A percentile compares a stretch with the other conserved stretches of the same genome.
Evolutionary conservation across 1,284 basidiomycete species (phyloP).

Genomic region (Ceratobasidium sp.): DNA sequence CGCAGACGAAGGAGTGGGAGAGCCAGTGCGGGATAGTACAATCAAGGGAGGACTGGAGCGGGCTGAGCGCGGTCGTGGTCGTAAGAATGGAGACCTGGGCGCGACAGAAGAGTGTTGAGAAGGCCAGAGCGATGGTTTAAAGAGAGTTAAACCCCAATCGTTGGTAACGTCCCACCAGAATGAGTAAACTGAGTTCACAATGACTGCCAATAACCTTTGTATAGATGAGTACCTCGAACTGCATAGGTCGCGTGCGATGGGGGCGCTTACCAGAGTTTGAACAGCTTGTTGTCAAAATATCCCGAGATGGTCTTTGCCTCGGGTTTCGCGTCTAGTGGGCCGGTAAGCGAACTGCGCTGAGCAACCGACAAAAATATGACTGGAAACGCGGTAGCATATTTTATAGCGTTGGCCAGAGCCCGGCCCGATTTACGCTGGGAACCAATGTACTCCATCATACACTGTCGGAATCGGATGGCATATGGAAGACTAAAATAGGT

Average conservation of each 20-base stretch:
- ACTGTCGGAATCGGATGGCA: conserved; percentile 91
- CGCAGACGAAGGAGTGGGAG: conserved; percentile 46
- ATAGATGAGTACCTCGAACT: conserved; percentile 9
- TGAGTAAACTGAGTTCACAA: conserved; percentile 91
- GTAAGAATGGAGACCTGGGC: conserved; percentile 9
- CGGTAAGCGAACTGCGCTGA: conserved; percentile 63
- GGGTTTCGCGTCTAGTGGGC: conserved; percentile 34
- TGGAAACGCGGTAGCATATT: conserved; percentile 98
- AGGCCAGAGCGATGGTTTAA: conserved; percentile 62
- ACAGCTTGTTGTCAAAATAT: conserved; percentile 70
- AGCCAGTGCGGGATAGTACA: conserved; percentile 52
- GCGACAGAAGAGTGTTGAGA: conserved; percentile 19
- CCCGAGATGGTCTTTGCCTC: conserved; percentile 27
- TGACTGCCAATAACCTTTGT: conserved; percentile 82
- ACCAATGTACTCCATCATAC: conserved; percentile 84
- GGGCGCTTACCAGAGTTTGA: conserved; percentile 78
- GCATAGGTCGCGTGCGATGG: not conserved
- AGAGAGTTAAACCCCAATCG: conserved; percentile 93
- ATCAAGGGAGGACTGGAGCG: conserved; percentile 56
- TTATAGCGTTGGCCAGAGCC: conserved; percentile 92
- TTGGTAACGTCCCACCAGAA: conserved; percentile 99
- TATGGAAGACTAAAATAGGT: conserved; percentile 81
- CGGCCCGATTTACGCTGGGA: conserved; percentile 72
- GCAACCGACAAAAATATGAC: conserved; percentile 94
- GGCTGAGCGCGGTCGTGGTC: conserved; percentile 57